Conservation (phyloP, 768 basidiomycete genomes). For the Fomitopsis serialis region DNA sequence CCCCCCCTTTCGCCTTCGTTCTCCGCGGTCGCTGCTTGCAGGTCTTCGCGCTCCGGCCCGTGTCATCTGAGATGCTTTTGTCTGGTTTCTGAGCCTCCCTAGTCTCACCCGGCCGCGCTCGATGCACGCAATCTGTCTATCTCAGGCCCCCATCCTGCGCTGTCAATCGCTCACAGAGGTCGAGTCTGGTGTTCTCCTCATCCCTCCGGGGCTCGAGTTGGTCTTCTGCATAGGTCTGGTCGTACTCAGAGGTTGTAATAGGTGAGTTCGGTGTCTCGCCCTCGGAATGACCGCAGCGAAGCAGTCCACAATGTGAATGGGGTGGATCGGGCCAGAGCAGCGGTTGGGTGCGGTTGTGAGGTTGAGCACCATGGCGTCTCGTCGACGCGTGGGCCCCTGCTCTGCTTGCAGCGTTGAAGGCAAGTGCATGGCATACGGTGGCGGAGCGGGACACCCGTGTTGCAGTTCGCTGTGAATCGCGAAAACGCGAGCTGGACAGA, state of each 20-base stretch:
- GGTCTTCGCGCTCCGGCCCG: conserved; percentile 3
- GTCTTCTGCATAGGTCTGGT: conserved; percentile 52
- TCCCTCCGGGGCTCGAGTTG: conserved; percentile 61
- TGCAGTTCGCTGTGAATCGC: too few relatives aligned
- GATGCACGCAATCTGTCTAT: conserved; percentile 62
- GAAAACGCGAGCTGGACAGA: too few relatives aligned
- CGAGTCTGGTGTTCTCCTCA: conserved; percentile 47
- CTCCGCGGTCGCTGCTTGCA: conserved; percentile 20
- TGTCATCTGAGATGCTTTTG: conserved; percentile 13
- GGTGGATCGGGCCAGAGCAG: too few relatives aligned
- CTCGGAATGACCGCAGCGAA: not conserved
- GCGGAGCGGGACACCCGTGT: too few relatives aligned
- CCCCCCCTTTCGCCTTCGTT: conserved; percentile 16
- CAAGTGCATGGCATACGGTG: too few relatives aligned
- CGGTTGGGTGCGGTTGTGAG: too few relatives aligned
- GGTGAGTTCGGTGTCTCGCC: conserved; percentile 9
- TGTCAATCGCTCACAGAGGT: conserved; percentile 47
- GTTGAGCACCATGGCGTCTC: too few relatives aligned
- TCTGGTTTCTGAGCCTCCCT: conserved; percentile 11
- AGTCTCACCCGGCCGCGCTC: conserved; percentile 17
- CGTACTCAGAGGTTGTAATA: conserved; percentile 19
- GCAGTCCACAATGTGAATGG: too few relatives aligned
- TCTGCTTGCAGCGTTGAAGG: too few relatives aligned
- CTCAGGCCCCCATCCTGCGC: conserved; percentile 64
- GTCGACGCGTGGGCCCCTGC: too few relatives aligned